A percentile compares a stretch with the other conserved stretches of the same genome.
phyloP scores from a whole-genome alignment of 768 basidiomycete species.

The Lactarius pseudohatsudake region DNA sequence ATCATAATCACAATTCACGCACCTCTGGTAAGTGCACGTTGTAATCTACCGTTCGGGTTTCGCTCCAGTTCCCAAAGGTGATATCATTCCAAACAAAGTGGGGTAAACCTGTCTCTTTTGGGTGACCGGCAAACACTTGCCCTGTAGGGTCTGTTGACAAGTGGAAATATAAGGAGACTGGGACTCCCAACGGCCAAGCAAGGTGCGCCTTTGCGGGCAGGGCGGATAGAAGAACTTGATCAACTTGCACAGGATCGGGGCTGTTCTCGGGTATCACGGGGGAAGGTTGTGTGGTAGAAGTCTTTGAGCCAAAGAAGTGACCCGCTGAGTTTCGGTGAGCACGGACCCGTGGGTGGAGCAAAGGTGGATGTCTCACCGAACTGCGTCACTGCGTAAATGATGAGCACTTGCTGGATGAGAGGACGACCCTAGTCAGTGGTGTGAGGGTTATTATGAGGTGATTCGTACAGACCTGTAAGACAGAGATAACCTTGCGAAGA shows the following conservation, averaged over 20 bases:
- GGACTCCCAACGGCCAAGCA: conserved; percentile 59
- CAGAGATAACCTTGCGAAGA: conserved; percentile 38
- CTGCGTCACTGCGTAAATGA: conserved; percentile 67
- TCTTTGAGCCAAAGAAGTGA: conserved; percentile 44
- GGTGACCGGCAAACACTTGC: conserved; percentile 52
- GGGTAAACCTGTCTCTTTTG: conserved; percentile 55
- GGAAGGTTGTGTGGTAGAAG: conserved; percentile 35
- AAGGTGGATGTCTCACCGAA: conserved; percentile 46
- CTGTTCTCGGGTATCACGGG: conserved; percentile 31
- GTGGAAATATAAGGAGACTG: conserved; percentile 70
- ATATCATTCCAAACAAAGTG: conserved; percentile 77
- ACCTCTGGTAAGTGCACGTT: conserved; percentile 69
- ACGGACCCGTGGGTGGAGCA: conserved; percentile 14
- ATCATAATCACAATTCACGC: conserved; percentile 29
- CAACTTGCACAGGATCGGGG: conserved; percentile 34
- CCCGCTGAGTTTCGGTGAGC: conserved; percentile 39
- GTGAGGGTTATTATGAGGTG: not conserved
- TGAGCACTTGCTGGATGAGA: conserved; percentile 57
- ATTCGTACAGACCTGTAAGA: conserved; percentile 44
- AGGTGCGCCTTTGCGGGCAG: conserved; percentile 50
- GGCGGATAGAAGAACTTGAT: conserved; percentile 48
- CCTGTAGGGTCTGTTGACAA: conserved; percentile 64
- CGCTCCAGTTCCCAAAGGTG: conserved; percentile 74
- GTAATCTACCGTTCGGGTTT: conserved; percentile 53
- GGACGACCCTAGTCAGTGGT: conserved; percentile 2